Evolutionary conservation across 2,329 filamentous ascomycete genomes (phyloP).

Genomic region (Botryotinia globosa): DNA sequence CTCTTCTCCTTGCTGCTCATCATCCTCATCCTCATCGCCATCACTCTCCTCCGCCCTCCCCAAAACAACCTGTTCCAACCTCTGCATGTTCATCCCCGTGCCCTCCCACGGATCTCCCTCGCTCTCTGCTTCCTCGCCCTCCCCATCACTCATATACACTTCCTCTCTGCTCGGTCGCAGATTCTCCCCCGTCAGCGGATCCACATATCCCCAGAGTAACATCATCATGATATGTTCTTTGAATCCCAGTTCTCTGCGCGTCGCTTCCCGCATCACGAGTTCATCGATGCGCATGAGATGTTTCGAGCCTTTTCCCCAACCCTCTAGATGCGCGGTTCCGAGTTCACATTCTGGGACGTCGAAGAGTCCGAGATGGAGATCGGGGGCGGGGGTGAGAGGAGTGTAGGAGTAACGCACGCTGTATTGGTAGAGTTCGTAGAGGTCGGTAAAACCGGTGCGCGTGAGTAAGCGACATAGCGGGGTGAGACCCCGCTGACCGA

Average conservation of each 20-base stretch:
- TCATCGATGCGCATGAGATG: constrained; percentile 57
- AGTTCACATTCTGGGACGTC: constrained; percentile 53
- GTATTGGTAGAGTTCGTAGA: constrained; percentile 53
- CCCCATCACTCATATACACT: constrained; percentile 51
- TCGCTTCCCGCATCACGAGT: constrained; percentile 55
- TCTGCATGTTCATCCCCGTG: constrained; percentile 11
- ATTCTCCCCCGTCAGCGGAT: constrained; percentile 51
- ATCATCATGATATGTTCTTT: constrained; percentile 54
- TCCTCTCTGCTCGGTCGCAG: constrained; percentile 50
- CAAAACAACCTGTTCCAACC: background rate
- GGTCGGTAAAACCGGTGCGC: constrained; percentile 49
- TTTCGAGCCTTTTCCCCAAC: constrained; percentile 49
- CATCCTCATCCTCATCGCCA: background rate
- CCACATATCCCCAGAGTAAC: constrained; percentile 61
- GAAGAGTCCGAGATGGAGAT: constrained; percentile 39
- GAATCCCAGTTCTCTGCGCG: constrained; percentile 52
- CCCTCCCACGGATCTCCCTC: constrained; percentile 8
- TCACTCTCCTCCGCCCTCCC: background rate
- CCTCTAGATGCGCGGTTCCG: constrained; percentile 53
- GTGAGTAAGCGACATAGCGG: constrained; percentile 60
- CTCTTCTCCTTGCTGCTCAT: background rate
- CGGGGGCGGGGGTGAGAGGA: constrained; percentile 20
- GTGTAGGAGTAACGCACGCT: constrained; percentile 56
- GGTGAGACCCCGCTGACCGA: constrained; percentile 57
- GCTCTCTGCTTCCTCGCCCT: constrained; percentile 25